Percentiles rank a stretch among this genome's conserved stretches.
phyloP scores from a whole-genome alignment of 768 basidiomycete species.

The Lentinus tigrinus region DNA sequence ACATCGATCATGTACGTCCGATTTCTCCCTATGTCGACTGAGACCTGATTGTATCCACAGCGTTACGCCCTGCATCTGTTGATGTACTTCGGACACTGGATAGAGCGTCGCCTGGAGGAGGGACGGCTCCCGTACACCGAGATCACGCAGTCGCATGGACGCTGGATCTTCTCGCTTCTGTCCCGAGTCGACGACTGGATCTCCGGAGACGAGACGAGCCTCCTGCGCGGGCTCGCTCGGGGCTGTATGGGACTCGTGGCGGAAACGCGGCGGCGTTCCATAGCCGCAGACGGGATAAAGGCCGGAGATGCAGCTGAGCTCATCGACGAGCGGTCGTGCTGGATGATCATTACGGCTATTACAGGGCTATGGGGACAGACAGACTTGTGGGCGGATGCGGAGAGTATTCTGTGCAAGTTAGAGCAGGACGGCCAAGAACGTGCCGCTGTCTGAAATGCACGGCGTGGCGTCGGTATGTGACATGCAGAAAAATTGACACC shows the following conservation, averaged over 20 bases:
- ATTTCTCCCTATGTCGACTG: slow-evolving; percentile 3
- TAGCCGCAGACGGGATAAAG: not conserved
- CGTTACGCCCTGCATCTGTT: slow-evolving; percentile 70
- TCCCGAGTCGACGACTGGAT: slow-evolving; percentile 66
- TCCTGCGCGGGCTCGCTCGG: slow-evolving; percentile 73
- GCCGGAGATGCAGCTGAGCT: not conserved
- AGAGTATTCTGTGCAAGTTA: slow-evolving; percentile 40
- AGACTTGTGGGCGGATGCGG: slow-evolving; percentile 80
- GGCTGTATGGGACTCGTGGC: slow-evolving; percentile 48
- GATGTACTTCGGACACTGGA: slow-evolving; percentile 86
- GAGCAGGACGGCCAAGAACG: not conserved
- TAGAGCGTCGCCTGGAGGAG: slow-evolving; percentile 57
- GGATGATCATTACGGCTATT: slow-evolving; percentile 70
- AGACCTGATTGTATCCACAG: slow-evolving; percentile 36
- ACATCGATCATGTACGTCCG: slow-evolving; percentile 64
- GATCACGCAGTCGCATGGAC: slow-evolving; percentile 58
- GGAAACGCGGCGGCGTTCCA: slow-evolving; percentile 5
- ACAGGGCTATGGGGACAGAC: slow-evolving; percentile 73
- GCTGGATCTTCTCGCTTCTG: slow-evolving; percentile 79
- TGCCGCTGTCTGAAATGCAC: not conserved
- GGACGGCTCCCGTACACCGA: slow-evolving; percentile 30
- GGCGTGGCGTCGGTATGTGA: no score
- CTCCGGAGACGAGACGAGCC: slow-evolving; percentile 73
- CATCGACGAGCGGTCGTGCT: slow-evolving; percentile 54
- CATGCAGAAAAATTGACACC: no score